These are phyloP conservation scores for Heliosperma pusillum DNA, from an alignment of 148 eudicot genomes.

Conservation along the genomic window DNA sequence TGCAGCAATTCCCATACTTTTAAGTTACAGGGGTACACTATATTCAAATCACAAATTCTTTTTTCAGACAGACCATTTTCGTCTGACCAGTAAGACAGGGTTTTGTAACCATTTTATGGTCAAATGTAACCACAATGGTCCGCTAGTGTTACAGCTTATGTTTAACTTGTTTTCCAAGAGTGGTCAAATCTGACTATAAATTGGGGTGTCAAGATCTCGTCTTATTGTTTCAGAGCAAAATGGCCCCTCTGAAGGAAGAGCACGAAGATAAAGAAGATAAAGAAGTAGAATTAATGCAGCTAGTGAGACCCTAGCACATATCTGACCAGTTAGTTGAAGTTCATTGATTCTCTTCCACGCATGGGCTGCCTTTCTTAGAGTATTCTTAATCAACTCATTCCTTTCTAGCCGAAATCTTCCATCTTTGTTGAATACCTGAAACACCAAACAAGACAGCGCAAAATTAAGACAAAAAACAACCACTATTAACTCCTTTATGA, in stretches of 20 bases:
- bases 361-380: conserved; percentile 75
- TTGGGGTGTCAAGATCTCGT: no score
- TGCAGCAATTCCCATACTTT: conserved; percentile 29
- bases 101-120: no score
- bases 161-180: no score
- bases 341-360: conserved; percentile 79
- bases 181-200: no score
- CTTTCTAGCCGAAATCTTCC: conserved; percentile 60
- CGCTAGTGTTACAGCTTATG: no score
- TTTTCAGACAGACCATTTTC: no score
- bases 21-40: neutral
- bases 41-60: neutral
- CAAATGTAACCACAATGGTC: no score
- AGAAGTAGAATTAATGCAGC: neutral
- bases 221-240: no score
- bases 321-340: conserved; percentile 65
- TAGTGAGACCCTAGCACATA: conserved; percentile 3
- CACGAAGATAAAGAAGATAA: no score
- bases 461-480: neutral
- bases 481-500: neutral
- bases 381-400: conserved; percentile 69
- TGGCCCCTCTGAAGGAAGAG: no score
- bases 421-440: conserved; percentile 68
- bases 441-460: conserved; percentile 13
- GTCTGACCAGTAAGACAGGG: no score